Percentiles rank a stretch among this genome's conserved stretches.
Conservation (phyloP, 352 stramenopile species). For the Phytophthora pluvialis region DNA sequence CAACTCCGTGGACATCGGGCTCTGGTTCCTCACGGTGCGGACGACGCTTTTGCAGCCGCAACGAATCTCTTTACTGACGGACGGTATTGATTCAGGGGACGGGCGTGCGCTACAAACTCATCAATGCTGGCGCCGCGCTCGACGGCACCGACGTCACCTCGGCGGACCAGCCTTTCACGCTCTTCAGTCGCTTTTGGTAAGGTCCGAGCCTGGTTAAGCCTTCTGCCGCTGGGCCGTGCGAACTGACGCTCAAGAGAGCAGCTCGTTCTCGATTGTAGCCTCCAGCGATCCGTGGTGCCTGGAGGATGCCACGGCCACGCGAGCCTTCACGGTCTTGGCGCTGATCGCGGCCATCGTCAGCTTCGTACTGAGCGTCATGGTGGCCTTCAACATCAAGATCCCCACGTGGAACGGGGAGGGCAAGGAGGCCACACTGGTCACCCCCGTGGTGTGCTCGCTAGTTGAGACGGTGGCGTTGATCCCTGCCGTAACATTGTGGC, state of each 20-base stretch:
- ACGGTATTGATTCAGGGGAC: slow-evolving; percentile 47
- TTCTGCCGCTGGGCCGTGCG: neutral
- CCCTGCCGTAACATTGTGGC: slow-evolving; percentile 62
- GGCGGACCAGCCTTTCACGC: slow-evolving; percentile 28
- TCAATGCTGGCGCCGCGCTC: slow-evolving; percentile 65
- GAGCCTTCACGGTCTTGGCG: slow-evolving; percentile 56
- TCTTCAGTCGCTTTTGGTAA: slow-evolving; percentile 54
- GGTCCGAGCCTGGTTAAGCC: neutral
- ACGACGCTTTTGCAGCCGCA: neutral
- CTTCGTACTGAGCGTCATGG: slow-evolving; percentile 63
- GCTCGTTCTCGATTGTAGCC: slow-evolving; percentile 42
- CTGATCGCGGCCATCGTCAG: slow-evolving; percentile 62
- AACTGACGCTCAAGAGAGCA: slow-evolving; percentile 24
- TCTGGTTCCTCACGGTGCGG: slow-evolving; percentile 69
- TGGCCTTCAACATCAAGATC: slow-evolving; percentile 59
- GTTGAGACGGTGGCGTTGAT: slow-evolving; percentile 49
- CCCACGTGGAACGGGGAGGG: slow-evolving; percentile 80
- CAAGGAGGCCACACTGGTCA: slow-evolving; percentile 59
- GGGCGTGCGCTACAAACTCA: slow-evolving; percentile 84
- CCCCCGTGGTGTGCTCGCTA: slow-evolving; percentile 61
- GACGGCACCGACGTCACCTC: slow-evolving; percentile 39
- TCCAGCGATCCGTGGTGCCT: slow-evolving; percentile 75
- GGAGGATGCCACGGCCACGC: slow-evolving; percentile 47
- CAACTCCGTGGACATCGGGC: slow-evolving; percentile 79
- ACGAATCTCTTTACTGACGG: slow-evolving; percentile 9